A percentile compares a stretch with the other conserved stretches of the same genome.
phyloP scores from a whole-genome alignment of 1,284 basidiomycete species.

The Sporisorium iseilematis-ciliati region DNA sequence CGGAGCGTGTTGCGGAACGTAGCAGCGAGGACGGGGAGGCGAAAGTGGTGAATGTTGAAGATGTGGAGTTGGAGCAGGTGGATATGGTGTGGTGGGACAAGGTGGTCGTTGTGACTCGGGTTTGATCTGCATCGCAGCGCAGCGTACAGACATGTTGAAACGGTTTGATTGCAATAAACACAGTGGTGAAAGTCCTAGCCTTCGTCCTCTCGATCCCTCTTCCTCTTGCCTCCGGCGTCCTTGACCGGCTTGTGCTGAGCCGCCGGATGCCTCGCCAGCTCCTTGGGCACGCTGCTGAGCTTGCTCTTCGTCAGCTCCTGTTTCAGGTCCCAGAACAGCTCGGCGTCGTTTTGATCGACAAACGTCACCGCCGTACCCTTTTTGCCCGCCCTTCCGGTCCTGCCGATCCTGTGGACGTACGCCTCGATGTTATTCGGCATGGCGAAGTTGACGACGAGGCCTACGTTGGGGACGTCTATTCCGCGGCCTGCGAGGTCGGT shows the following conservation, averaged over 20 bases:
- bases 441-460: constrained; percentile 95
- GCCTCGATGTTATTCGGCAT: constrained; percentile 96
- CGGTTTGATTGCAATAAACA: not conserved
- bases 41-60: not conserved
- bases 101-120: constrained; percentile 18
- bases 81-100: constrained; percentile 46
- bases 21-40: not conserved
- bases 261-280: constrained; percentile 63
- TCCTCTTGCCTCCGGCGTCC: constrained; percentile 36
- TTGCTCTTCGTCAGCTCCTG: constrained; percentile 62
- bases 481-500: constrained; percentile 97
- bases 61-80: constrained; percentile 14
- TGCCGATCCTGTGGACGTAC: constrained; percentile 96
- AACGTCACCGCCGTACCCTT: constrained; percentile 93
- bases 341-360: constrained; percentile 92
- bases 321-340: constrained; percentile 78
- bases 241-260: constrained; percentile 50
- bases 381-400: constrained; percentile 97
- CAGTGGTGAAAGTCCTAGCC: constrained; percentile 11
- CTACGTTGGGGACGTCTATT: constrained; percentile 97
- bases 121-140: too few species aligned
- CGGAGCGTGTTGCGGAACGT: not conserved
- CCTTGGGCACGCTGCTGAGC: constrained; percentile 51
- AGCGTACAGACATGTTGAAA: too few species aligned
- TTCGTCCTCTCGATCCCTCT: constrained; percentile 46